A percentile compares a stretch with the other conserved stretches of the same genome.
Evolutionary conservation across 306 rosid genomes (phyloP).

Genomic region (Acacia confusa): DNA sequence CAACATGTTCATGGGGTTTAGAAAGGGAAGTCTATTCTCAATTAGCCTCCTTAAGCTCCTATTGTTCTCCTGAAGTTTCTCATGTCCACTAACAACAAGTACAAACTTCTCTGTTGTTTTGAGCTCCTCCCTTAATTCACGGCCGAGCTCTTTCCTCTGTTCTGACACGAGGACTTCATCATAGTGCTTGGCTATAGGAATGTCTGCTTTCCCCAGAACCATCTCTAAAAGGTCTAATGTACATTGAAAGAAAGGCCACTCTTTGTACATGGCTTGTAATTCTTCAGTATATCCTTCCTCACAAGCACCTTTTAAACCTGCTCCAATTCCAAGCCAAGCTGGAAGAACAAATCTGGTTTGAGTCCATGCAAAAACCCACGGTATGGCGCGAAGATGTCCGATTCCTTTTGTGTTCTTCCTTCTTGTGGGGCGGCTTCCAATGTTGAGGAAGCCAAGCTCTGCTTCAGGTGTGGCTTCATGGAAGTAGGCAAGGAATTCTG

Average conservation of each 20-base stretch:
- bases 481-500: constrained; percentile 84
- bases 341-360: constrained; percentile 95
- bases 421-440: constrained; percentile 92
- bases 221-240: constrained; percentile 92
- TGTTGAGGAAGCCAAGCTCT: constrained; percentile 95
- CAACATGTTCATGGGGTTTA: constrained; percentile 87
- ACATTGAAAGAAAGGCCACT: constrained; percentile 92
- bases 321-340: constrained; percentile 97
- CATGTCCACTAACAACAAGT: constrained; percentile 78
- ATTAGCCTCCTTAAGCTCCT: constrained; percentile 86
- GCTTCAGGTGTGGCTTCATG: constrained; percentile 96
- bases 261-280: constrained; percentile 76
- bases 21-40: constrained; percentile 86
- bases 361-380: constrained; percentile 98
- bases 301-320: constrained; percentile 79
- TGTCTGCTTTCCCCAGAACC: constrained; percentile 91
- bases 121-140: constrained; percentile 63
- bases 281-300: constrained; percentile 83
- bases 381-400: constrained; percentile 91
- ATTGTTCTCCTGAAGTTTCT: constrained; percentile 70
- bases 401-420: constrained; percentile 74
- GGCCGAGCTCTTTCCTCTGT: constrained; percentile 66
- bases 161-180: constrained; percentile 87
- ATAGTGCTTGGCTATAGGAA: constrained; percentile 86
- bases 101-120: constrained; percentile 64